phyloP scores from a whole-genome alignment of 345 rosid species.

The Odontarrhena argentea region DNA sequence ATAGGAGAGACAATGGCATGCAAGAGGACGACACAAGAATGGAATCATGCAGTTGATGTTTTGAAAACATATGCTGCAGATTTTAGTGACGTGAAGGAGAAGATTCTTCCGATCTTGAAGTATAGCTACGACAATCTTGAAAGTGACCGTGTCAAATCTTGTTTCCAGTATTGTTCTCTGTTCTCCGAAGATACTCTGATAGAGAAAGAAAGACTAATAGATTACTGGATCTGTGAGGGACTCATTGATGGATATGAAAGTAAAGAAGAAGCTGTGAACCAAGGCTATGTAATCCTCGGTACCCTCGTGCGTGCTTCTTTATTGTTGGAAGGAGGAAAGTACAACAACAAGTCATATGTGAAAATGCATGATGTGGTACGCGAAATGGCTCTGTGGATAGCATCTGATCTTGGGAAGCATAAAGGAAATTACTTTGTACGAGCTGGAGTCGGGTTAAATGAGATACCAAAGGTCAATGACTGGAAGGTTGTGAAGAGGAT shows the following conservation, averaged over 20 bases:
- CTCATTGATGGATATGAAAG: too few species aligned
- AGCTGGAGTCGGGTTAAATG: conserved; percentile 20
- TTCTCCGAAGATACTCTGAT: neutral
- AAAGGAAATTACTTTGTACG: neutral
- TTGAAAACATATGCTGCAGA: conserved; percentile 16
- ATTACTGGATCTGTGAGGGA: conserved; percentile 21
- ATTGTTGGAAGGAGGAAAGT: conserved; percentile 38
- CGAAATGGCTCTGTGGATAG: conserved; percentile 49
- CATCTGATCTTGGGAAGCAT: conserved; percentile 1
- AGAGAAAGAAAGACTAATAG: conserved; percentile 11
- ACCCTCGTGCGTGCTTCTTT: conserved; percentile 27
- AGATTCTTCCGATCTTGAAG: conserved; percentile 20
- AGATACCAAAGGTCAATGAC: conserved; percentile 29
- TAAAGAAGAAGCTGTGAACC: conserved; percentile 16
- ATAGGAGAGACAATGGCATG: conserved; percentile 32
- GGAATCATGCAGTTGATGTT: conserved; percentile 11
- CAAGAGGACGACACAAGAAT: conserved; percentile 10
- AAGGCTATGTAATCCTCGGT: conserved; percentile 39
- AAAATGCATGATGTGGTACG: conserved; percentile 50
- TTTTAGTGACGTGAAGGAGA: conserved; percentile 17
- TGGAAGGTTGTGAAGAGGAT: conserved; percentile 31
- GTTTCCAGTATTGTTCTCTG: conserved; percentile 12
- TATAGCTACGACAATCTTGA: conserved; percentile 22
- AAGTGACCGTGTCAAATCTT: conserved; percentile 2
- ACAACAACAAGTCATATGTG: conserved; percentile 31